phyloP scores from a whole-genome alignment of 805 yeast species.

The Zygosaccharomyces pseudorouxii region DNA sequence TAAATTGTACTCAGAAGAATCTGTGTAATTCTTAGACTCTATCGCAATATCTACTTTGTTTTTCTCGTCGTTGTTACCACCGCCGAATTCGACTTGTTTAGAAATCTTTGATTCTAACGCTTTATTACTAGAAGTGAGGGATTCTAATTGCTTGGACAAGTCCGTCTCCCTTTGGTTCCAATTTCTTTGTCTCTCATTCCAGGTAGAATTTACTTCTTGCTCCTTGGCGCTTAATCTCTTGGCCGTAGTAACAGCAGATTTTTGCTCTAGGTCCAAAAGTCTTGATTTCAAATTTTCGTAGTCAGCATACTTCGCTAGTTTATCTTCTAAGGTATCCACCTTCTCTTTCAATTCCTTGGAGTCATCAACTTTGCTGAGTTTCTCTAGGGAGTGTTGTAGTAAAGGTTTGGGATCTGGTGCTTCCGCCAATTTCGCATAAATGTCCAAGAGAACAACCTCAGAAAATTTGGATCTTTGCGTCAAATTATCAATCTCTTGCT shows the following conservation, averaged over 20 bases:
- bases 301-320: slow-evolving; percentile 63
- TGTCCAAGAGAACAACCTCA: slow-evolving; percentile 67
- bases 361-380: slow-evolving; percentile 53
- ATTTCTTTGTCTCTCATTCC: slow-evolving; percentile 69
- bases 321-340: slow-evolving; percentile 48
- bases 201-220: slow-evolving; percentile 58
- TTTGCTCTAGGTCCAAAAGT: slow-evolving; percentile 55
- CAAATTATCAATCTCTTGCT: slow-evolving; percentile 78
- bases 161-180: slow-evolving; percentile 60
- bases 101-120: slow-evolving; percentile 68
- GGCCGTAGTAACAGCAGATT: slow-evolving; percentile 50
- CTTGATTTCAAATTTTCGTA: slow-evolving; percentile 70
- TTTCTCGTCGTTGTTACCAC: slow-evolving; percentile 26
- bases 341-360: slow-evolving; percentile 49
- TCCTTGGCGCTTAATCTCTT: slow-evolving; percentile 64
- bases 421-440: slow-evolving; percentile 74
- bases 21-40: slow-evolving; percentile 26
- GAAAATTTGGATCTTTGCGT: slow-evolving; percentile 72
- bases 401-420: slow-evolving; percentile 92
- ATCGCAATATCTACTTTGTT: slow-evolving; percentile 7
- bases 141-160: slow-evolving; percentile 46
- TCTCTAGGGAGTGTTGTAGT: slow-evolving; percentile 62
- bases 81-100: slow-evolving; percentile 44
- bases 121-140: slow-evolving; percentile 51
- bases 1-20: slow-evolving; percentile 51